These are phyloP conservation scores for Penicillium sp. DNA, from an alignment of 2,329 filamentous ascomycete genomes.

Conservation along the genomic window DNA sequence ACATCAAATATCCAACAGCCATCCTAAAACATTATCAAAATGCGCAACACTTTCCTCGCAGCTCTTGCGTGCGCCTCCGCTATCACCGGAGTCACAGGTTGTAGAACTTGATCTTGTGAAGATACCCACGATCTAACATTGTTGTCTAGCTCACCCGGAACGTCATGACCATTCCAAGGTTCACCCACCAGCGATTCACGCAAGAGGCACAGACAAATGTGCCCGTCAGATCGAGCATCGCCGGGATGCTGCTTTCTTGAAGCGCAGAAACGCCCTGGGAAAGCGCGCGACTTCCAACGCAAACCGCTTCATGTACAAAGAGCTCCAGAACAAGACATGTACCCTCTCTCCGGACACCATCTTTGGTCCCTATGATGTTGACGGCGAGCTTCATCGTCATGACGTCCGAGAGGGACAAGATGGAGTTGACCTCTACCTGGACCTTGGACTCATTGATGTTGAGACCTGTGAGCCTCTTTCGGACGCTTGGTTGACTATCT, in stretches of 20 bases:
- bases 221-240: constrained; percentile 6
- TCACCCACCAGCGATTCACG: neutral
- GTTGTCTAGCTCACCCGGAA: neutral
- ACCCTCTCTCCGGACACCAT: neutral
- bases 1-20: neutral
- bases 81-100: neutral
- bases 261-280: neutral
- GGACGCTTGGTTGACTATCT: constrained; percentile 6
- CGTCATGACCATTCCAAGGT: constrained; percentile 3
- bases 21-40: neutral
- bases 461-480: constrained; percentile 13
- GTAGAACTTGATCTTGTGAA: neutral
- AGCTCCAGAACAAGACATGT: neutral
- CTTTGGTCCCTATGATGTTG: constrained; percentile 11
- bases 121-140: neutral
- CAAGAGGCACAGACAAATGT: constrained; percentile 1
- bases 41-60: constrained; percentile 1
- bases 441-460: constrained; percentile 6
- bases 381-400: constrained; percentile 13
- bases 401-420: constrained; percentile 9
- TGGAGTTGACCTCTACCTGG: constrained; percentile 7
- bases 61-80: neutral
- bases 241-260: constrained; percentile 1
- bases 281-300: neutral
- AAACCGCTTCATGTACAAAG: neutral